Evolutionary conservation across 2,329 filamentous ascomycete species (phyloP), one percentile per base, ranked within the genome.

Genomic region (Colletotrichum trifolii): DNA sequence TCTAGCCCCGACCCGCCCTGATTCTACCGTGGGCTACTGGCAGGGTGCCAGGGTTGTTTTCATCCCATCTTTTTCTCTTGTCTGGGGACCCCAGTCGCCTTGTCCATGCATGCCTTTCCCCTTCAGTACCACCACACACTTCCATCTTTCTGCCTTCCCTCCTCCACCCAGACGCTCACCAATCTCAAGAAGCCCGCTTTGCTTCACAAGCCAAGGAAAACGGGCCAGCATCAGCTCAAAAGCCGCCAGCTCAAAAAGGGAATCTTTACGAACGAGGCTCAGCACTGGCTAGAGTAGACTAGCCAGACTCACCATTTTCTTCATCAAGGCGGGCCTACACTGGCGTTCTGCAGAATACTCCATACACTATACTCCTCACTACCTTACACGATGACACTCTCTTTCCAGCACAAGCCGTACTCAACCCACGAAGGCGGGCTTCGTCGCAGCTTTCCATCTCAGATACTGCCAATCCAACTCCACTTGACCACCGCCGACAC

Each of bases 211-310:
- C 55, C 17, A 36, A 49, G 55, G 38, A 36, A 49, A 43, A 49
- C 25, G 38, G 39, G 45, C 46, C 46, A 45, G 55, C 49, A 46
- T 57, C 40, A 61, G 47, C 48, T 33, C 34, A 42, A 48, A 45
- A 45, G 58, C 56, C 53, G 45, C 63, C 52, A 63, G 36, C 53
- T 46, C 63, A 56, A 38, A 66, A 35, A 43, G 63, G 63, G 13
- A 66, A 66, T 63, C 47, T 54, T 66, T 66, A 66, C 63, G 63
- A 66, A 57, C 35, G 40, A 46, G 36, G 40, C 43, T 33, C 57
- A 55, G 58, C 50, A 49, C 40, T 56, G 36, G 52, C 47, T 25
- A 5, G 25, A 25, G 25, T 25, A 25, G 25, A 25, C 58, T 35
- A 57, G 36, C 40, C 47, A 35, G 48, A 36, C 43, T 39, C 47